phyloP scores from a whole-genome alignment of 2,329 filamentous ascomycete genomes.

The Xylaria sp. region DNA sequence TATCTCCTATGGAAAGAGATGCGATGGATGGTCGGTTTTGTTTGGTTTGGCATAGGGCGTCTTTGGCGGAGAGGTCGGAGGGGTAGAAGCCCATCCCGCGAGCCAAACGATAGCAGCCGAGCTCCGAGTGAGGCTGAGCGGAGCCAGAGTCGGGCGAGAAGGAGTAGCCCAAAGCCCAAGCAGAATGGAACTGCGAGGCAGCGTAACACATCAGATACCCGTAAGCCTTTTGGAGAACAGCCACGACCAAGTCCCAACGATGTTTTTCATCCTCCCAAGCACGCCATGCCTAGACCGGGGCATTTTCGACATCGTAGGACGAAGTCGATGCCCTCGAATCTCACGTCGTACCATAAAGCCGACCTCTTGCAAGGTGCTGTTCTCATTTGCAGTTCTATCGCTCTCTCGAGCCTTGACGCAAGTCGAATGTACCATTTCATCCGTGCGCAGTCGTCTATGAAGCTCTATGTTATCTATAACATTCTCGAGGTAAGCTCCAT shows the following conservation, averaged over 20 bases:
- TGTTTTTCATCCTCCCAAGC: slow-evolving; percentile 48
- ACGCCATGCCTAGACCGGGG: slow-evolving; percentile 49
- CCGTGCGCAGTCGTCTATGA: slow-evolving; percentile 94
- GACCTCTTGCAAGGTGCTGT: slow-evolving; percentile 91
- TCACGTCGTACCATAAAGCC: slow-evolving; percentile 91
- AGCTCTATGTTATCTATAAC: slow-evolving; percentile 99
- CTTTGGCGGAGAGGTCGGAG: slow-evolving; percentile 75
- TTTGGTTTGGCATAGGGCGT: slow-evolving; percentile 81
- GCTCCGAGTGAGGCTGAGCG: slow-evolving; percentile 51
- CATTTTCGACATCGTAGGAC: slow-evolving; percentile 73
- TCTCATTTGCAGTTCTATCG: slow-evolving; percentile 84
- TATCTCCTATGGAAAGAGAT: slow-evolving; percentile 77
- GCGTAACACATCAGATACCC: slow-evolving; percentile 39
- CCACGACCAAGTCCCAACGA: slow-evolving; percentile 40
- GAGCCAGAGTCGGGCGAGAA: slow-evolving; percentile 52
- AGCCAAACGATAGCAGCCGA: slow-evolving; percentile 41
- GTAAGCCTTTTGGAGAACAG: slow-evolving; percentile 36
- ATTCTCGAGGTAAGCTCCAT: slow-evolving; percentile 76
- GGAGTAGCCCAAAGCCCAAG: slow-evolving; percentile 31
- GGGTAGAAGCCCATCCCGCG: slow-evolving; percentile 51
- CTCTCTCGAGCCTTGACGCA: slow-evolving; percentile 91
- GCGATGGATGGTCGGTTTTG: slow-evolving; percentile 76
- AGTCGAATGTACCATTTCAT: slow-evolving; percentile 99
- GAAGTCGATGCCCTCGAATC: slow-evolving; percentile 84
- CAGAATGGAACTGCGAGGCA: slow-evolving; percentile 39